Evolutionary conservation across 169 alveolate genomes (phyloP).

Genomic region (Perkinsus chesapeaki): DNA sequence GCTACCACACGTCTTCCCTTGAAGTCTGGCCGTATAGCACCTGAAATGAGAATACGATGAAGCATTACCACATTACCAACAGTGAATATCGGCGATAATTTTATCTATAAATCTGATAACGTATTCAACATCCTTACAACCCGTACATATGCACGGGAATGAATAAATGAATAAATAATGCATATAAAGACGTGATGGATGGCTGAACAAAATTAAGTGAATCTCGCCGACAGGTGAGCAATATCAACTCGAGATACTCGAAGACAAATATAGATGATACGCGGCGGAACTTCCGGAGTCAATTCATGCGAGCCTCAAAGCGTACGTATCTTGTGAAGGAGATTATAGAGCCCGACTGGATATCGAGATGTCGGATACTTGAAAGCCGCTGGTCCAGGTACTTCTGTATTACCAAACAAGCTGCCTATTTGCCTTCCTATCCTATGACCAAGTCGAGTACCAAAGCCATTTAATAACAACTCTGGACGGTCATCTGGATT

Average conservation of each 20-base stretch:
- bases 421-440: conserved; percentile 93
- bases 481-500: conserved; percentile 74
- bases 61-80: too few species aligned
- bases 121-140: too few species aligned
- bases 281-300: neutral
- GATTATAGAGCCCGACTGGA: too few species aligned
- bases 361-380: too few species aligned
- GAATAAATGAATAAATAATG: neutral
- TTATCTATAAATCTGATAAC: conserved; percentile 2
- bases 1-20: conserved; percentile 92
- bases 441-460: conserved; percentile 93
- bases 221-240: neutral
- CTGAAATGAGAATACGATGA: neutral
- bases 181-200: neutral
- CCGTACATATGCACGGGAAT: too few species aligned
- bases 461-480: conserved; percentile 87
- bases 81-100: neutral
- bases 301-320: neutral
- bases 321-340: neutral
- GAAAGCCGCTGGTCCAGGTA: too few species aligned
- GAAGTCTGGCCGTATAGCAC: conserved; percentile 81
- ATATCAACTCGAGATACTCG: neutral
- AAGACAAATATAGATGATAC: neutral
- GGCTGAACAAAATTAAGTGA: neutral
- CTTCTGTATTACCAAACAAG: conserved; percentile 72